Evolutionary conservation across 495 filamentous ascomycete species (phyloP).

Genomic region (Articulospora tetracladia): DNA sequence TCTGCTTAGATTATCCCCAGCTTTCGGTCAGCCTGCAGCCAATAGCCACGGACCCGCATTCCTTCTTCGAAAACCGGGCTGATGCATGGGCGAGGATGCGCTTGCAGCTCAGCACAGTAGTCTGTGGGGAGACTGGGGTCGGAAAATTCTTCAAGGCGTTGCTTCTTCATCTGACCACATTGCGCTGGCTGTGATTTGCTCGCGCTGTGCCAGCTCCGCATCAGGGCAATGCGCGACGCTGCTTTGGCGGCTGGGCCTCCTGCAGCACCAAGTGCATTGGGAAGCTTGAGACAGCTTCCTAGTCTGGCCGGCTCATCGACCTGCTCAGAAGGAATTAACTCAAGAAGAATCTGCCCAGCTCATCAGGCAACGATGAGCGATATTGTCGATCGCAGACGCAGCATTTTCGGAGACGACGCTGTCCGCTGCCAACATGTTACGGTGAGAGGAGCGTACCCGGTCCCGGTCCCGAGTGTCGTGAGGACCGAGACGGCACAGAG

Average conservation of each 20-base stretch:
- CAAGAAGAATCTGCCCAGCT: background rate
- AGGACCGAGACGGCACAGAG: no score
- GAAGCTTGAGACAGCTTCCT: constrained; percentile 10
- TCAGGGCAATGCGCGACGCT: constrained; percentile 18
- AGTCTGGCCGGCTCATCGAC: background rate
- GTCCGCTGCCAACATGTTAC: no score
- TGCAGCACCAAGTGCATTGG: constrained; percentile 13
- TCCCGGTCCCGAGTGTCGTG: no score
- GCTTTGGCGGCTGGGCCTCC: constrained; percentile 18
- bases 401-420: background rate
- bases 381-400: no score
- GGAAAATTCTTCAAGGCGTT: constrained; percentile 19
- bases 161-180: constrained; percentile 18
- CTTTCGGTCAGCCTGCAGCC: background rate
- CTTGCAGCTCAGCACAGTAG: background rate
- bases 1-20: background rate
- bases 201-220: background rate
- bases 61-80: background rate
- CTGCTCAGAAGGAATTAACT: background rate
- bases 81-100: background rate
- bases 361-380: background rate
- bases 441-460: no score
- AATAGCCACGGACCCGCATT: background rate
- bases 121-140: constrained; percentile 15
- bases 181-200: constrained; percentile 8